Conservation (phyloP, 441 rosid genomes). For the Adansonia grandidieri region DNA sequence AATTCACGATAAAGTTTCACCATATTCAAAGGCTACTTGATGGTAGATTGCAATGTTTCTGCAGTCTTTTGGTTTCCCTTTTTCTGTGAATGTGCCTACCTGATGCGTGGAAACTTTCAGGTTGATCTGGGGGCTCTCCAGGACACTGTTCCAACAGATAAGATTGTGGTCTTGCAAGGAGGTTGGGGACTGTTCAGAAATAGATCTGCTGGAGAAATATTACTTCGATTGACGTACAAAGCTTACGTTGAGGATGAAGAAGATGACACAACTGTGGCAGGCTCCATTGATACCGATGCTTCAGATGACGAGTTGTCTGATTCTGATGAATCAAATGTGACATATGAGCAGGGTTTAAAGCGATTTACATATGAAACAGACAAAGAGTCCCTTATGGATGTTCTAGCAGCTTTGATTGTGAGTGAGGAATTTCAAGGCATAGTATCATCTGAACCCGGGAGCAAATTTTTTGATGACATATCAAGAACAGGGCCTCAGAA, state of each 20-base stretch:
- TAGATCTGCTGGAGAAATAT: conserved; percentile 75
- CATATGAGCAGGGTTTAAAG: conserved; percentile 39
- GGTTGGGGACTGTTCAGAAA: conserved; percentile 81
- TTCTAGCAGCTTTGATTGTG: conserved; percentile 85
- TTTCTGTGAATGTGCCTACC: conserved; percentile 26
- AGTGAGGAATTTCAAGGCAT: conserved; percentile 99
- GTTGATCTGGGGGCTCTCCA: conserved; percentile 77
- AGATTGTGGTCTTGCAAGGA: conserved; percentile 65
- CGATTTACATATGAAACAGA: conserved; percentile 48
- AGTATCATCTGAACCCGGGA: conserved; percentile 83
- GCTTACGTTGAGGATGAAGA: conserved; percentile 98
- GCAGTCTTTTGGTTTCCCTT: neutral
- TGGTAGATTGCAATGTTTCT: neutral
- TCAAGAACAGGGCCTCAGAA: conserved; percentile 39
- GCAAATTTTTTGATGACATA: conserved; percentile 50
- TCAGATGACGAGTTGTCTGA: conserved; percentile 85
- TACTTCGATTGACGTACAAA: conserved; percentile 90
- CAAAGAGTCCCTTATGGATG: conserved; percentile 92
- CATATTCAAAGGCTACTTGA: conserved; percentile 10
- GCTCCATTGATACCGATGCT: conserved; percentile 49
- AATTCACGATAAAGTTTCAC: neutral
- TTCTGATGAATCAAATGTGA: conserved; percentile 55
- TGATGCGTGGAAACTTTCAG: conserved; percentile 44
- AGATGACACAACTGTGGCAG: conserved; percentile 63
- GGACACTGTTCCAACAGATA: conserved; percentile 95